Evolutionary conservation across 495 filamentous ascomycete genomes (phyloP).

Genomic region (Lichina pygmaea): DNA sequence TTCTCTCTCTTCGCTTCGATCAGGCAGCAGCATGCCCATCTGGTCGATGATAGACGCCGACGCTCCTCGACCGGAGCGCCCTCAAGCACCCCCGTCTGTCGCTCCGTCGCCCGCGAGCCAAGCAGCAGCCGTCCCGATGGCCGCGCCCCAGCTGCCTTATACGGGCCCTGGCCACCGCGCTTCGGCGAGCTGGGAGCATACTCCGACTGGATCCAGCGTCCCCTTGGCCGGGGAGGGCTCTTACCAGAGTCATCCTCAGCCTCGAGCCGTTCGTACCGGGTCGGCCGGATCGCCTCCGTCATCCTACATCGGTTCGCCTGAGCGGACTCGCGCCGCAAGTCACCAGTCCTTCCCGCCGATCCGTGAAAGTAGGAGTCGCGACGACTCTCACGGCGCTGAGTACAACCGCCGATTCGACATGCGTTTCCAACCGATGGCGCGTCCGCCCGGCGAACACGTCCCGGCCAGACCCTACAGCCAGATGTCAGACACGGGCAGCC

Average conservation of each 20-base stretch:
- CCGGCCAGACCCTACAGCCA: neutral
- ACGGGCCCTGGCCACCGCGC: neutral
- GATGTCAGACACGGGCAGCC: neutral
- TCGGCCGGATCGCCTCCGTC: neutral
- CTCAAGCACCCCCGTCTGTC: neutral
- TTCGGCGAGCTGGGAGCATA: neutral
- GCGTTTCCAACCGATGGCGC: neutral
- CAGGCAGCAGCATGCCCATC: conserved; percentile 80
- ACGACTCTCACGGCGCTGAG: neutral
- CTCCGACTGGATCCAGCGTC: neutral
- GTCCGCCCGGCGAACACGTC: neutral
- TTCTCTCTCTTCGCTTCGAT: conserved; percentile 19
- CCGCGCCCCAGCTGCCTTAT: neutral
- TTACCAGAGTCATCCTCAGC: neutral
- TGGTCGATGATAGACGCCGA: conserved; percentile 52
- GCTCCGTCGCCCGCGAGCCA: neutral
- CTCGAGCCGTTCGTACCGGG: neutral
- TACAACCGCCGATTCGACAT: neutral
- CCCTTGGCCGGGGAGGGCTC: neutral
- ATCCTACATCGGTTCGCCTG: neutral
- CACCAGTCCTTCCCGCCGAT: neutral
- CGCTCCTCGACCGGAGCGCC: neutral
- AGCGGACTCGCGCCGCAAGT: neutral
- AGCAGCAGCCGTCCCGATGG: neutral
- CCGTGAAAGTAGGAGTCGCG: neutral